Conservation (phyloP, 192 early-diverging fungal genomes). For the Backusella mclennaniae region DNA sequence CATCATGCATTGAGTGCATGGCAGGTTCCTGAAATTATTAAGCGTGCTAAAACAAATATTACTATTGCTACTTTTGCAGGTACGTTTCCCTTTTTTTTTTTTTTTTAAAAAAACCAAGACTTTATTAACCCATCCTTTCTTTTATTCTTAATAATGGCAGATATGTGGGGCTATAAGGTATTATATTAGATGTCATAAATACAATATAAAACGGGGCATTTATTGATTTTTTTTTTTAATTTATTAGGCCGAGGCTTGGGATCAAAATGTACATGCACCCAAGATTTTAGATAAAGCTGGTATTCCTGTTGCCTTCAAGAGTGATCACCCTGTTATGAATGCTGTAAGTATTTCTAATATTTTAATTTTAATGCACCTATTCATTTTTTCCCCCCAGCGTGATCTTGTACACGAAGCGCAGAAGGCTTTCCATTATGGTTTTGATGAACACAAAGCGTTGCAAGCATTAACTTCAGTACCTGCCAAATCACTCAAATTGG, state of each 20-base stretch:
- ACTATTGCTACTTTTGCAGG: slow-evolving; percentile 55
- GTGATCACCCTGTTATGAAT: slow-evolving; percentile 65
- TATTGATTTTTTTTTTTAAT: background rate
- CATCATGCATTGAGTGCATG: slow-evolving; percentile 66
- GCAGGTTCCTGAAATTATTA: slow-evolving; percentile 50
- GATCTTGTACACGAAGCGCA: slow-evolving; percentile 61
- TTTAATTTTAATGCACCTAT: background rate
- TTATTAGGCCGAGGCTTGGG: slow-evolving; percentile 59
- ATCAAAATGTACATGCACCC: slow-evolving; percentile 48
- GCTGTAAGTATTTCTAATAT: slow-evolving; percentile 26
- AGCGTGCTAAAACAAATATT: slow-evolving; percentile 49
- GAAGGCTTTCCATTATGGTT: slow-evolving; percentile 61
- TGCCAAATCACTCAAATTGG: slow-evolving; percentile 51
- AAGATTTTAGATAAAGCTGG: slow-evolving; percentile 54
- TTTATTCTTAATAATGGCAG: slow-evolving; percentile 8
- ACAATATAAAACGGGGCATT: background rate
- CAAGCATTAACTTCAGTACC: slow-evolving; percentile 53
- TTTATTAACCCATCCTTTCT: background rate
- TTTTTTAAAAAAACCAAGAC: no score
- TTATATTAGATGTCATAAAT: background rate
- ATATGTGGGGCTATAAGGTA: slow-evolving; percentile 48
- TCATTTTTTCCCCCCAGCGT: slow-evolving; percentile 28
- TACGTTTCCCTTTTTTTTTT: background rate
- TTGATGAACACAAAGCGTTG: slow-evolving; percentile 48
- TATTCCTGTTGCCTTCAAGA: slow-evolving; percentile 63